Evolutionary conservation across 331 rosid species (phyloP).

Genomic region (Dryas integrifolia): DNA sequence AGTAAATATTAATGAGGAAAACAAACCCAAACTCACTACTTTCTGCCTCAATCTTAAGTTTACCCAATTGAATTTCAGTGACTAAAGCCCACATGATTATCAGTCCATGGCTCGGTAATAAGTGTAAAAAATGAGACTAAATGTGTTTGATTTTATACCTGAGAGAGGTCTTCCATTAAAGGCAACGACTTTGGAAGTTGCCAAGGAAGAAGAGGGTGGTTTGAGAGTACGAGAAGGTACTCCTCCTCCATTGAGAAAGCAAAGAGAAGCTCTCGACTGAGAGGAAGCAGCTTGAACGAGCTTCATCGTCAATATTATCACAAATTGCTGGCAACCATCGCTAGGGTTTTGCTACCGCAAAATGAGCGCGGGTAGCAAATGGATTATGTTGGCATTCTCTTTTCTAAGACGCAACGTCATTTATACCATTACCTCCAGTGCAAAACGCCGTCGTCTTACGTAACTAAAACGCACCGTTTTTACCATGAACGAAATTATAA

Average conservation of each 20-base stretch:
- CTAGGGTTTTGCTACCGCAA: slow-evolving; percentile 1
- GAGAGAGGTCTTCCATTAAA: slow-evolving; percentile 26
- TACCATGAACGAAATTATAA: no score
- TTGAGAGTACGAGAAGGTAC: slow-evolving; percentile 4
- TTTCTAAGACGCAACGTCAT: not conserved
- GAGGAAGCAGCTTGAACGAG: slow-evolving; percentile 20
- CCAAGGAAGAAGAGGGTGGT: not conserved
- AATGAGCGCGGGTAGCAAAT: not conserved
- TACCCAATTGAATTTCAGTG: not conserved
- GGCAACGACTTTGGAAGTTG: not conserved
- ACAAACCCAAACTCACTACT: not conserved
- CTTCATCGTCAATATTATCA: slow-evolving; percentile 18
- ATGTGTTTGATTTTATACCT: slow-evolving; percentile 24
- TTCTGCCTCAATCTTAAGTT: not conserved
- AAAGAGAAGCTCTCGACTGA: slow-evolving; percentile 30
- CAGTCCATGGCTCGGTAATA: not conserved
- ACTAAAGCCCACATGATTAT: not conserved
- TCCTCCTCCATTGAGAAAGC: slow-evolving; percentile 26
- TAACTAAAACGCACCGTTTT: not conserved
- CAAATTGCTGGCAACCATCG: not conserved
- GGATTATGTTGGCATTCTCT: not conserved
- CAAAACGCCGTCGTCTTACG: not conserved
- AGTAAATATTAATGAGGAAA: not conserved
- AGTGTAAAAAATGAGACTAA: not conserved
- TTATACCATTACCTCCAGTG: not conserved